phyloP scores from a whole-genome alignment of 2,329 filamentous ascomycete genomes.

The Hyphodiscus sp. region DNA sequence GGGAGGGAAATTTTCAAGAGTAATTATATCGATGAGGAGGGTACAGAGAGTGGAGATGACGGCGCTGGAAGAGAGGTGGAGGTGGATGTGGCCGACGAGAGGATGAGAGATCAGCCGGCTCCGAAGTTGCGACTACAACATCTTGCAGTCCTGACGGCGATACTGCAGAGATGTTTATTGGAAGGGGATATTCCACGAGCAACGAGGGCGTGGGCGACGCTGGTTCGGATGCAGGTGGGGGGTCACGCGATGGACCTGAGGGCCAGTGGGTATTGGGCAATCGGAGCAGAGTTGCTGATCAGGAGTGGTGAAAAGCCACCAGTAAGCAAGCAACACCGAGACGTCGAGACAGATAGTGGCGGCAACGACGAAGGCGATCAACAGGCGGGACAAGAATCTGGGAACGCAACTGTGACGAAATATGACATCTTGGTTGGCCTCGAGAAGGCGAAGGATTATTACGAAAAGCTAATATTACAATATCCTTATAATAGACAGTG shows the following conservation, averaged over 20 bases:
- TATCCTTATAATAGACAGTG: conserved; percentile 60
- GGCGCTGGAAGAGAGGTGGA: conserved; percentile 1
- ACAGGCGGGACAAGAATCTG: not conserved
- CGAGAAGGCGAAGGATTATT: conserved; percentile 58
- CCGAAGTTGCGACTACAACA: conserved; percentile 43
- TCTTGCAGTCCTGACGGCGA: conserved; percentile 58
- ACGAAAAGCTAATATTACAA: conserved; percentile 71
- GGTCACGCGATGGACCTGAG: conserved; percentile 61
- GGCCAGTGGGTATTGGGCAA: conserved; percentile 65
- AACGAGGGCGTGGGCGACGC: conserved; percentile 65
- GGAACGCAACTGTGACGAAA: conserved; percentile 4
- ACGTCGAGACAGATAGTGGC: conserved; percentile 1
- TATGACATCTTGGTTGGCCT: conserved; percentile 45
- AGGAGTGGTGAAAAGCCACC: conserved; percentile 33
- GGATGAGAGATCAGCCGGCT: conserved; percentile 5
- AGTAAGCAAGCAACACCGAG: not conserved
- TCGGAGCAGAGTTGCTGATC: conserved; percentile 80
- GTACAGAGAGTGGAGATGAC: conserved; percentile 11
- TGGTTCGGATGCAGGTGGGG: conserved; percentile 54
- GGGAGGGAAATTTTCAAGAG: not conserved
- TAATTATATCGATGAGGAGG: conserved; percentile 4
- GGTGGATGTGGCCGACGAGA: conserved; percentile 4
- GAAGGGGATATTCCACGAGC: conserved; percentile 66
- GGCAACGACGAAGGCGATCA: conserved; percentile 6
- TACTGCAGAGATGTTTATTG: conserved; percentile 67